A percentile compares a stretch with the other conserved stretches of the same genome.
Conservation (phyloP, 805 yeast genomes). For the Metschnikowia peoriensis region DNA sequence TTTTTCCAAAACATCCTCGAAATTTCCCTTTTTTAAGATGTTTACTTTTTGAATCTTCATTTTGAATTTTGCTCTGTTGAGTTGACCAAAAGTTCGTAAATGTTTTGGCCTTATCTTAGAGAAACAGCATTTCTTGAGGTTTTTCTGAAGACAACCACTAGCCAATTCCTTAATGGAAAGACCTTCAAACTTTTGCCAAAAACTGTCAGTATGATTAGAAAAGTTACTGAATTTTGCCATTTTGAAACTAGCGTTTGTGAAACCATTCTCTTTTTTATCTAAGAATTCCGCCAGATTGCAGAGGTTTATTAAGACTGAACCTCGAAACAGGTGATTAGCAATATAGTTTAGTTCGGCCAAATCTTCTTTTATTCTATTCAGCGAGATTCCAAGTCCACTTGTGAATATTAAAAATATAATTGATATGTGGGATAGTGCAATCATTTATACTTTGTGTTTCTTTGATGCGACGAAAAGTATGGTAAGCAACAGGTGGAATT, state of each 20-base stretch:
- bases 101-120: too few species aligned
- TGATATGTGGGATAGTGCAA: too few species aligned
- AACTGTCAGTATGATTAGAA: not conserved
- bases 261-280: not conserved
- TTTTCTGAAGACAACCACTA: not conserved
- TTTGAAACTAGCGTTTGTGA: not conserved
- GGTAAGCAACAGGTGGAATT: too few species aligned
- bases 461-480: too few species aligned
- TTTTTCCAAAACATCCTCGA: not conserved
- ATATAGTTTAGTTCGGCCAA: not conserved
- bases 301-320: not conserved
- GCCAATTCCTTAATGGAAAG: not conserved
- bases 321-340: not conserved
- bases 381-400: too few species aligned
- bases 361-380: not conserved
- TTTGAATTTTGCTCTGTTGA: too few species aligned
- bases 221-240: not conserved
- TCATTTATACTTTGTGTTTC: too few species aligned
- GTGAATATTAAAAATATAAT: too few species aligned
- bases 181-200: not conserved
- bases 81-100: too few species aligned
- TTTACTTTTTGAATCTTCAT: too few species aligned
- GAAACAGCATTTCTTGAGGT: too few species aligned
- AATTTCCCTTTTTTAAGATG: not conserved
- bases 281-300: not conserved